Evolutionary conservation across 2,329 filamentous ascomycete genomes (phyloP).

Genomic region (Aspergillus sp.): DNA sequence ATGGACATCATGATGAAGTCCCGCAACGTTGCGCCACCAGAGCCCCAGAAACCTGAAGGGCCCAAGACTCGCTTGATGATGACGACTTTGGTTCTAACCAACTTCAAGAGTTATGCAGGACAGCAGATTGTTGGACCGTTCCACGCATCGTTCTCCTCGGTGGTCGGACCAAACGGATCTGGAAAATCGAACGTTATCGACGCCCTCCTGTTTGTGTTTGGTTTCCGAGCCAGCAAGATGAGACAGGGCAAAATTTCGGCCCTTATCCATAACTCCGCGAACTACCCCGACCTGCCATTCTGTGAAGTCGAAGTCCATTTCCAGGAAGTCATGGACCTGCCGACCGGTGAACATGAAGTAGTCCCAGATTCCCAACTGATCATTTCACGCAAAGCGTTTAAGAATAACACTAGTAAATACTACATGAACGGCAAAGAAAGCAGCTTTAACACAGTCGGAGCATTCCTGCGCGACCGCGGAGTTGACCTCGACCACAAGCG

Average conservation of each 20-base stretch:
- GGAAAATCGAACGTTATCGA: conserved; percentile 99
- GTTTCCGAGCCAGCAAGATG: conserved; percentile 98
- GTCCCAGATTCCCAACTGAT: conserved; percentile 79
- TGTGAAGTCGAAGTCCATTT: conserved; percentile 98
- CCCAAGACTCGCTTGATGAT: conserved; percentile 88
- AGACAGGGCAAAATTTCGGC: conserved; percentile 97
- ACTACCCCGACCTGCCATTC: conserved; percentile 73
- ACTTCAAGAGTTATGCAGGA: conserved; percentile 99
- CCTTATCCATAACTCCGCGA: conserved; percentile 92
- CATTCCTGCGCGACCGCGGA: conserved; percentile 75
- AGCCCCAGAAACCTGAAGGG: conserved; percentile 64
- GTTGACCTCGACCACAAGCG: conserved; percentile 97
- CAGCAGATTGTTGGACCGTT: conserved; percentile 93
- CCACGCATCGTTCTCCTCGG: conserved; percentile 93
- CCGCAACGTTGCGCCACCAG: conserved; percentile 58
- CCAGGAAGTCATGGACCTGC: conserved; percentile 84
- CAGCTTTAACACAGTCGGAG: conserved; percentile 87
- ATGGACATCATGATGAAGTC: conserved; percentile 93
- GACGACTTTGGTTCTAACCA: conserved; percentile 82
- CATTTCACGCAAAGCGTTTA: conserved; percentile 88
- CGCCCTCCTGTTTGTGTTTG: conserved; percentile 96
- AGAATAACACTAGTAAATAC: conserved; percentile 97
- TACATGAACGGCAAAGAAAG: conserved; percentile 89
- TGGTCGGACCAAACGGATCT: conserved; percentile 95
- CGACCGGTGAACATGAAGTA: conserved; percentile 65